Base-by-base conservation (phyloP, 371 early-diverging fungal genomes). In the Mortierella sp. region DNA sequence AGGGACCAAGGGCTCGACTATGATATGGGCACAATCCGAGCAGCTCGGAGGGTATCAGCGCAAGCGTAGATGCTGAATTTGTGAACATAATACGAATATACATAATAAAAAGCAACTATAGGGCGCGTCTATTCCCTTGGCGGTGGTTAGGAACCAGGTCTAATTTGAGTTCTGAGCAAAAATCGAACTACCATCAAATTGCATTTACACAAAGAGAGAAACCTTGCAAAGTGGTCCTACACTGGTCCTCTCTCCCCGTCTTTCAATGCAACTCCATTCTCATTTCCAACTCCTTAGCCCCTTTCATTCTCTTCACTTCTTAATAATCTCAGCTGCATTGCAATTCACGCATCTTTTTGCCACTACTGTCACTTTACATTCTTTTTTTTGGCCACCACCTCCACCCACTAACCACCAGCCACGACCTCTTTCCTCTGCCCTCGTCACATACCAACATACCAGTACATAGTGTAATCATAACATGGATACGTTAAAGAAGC, bases 1-100 rank as follows among this genome's bases (percentile, higher is more conserved):
- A 28, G 22, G 51, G 20, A n/a, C 30, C 54, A 39, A 6, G 55
- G 20, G 5, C 1, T 28, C 10, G 68, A 64, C 28, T 52, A 43
- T 62, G 70, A 69, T 22, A 66, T 74, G 70, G 79, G 74, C 45
- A 79, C 79, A 24, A 60, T 79, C 24, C 79, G 79, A 16, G 72
- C 60, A 18, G 6, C 65, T 47, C 73, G 73, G 5, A 63, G 78
- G 10, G 70, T 78, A 5, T 35, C 70, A 35, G 70, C 69, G 24
- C 68, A 78, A 26, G 73, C 73, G 0, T 78, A 55, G 35, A 14
- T 5, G 30, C 8, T 52, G 47, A 14, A 52, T n/a, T 9, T 28
- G 35, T 35, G 11, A 32, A 35, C 32, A 43, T 43, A 43, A 14
- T 14, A 14, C 16, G 11, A 16, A 43, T 16, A 43, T 43, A 3